These are phyloP conservation scores for Penicillium freii DNA, from an alignment of 2,329 filamentous ascomycete species.

Conservation along the genomic window DNA sequence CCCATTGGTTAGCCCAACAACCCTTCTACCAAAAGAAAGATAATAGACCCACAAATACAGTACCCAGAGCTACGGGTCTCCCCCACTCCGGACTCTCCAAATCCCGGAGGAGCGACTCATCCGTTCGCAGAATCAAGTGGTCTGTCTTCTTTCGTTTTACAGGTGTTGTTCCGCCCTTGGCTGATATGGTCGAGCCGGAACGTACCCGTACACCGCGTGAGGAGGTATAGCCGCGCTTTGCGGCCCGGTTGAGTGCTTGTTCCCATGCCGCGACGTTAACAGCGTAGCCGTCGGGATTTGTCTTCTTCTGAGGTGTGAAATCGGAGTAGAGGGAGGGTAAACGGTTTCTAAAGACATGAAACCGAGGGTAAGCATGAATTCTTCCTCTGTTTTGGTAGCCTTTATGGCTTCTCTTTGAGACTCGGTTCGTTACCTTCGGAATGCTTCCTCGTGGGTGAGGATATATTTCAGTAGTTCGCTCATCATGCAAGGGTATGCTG, in stretches of 20 bases:
- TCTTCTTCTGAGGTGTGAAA: slow-evolving; percentile 68
- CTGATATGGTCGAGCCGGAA: slow-evolving; percentile 11
- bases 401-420: neutral
- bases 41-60: slow-evolving; percentile 59
- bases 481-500: slow-evolving; percentile 26
- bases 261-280: slow-evolving; percentile 81
- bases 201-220: slow-evolving; percentile 30
- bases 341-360: slow-evolving; percentile 57
- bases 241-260: slow-evolving; percentile 67
- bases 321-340: slow-evolving; percentile 86
- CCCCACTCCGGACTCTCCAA: slow-evolving; percentile 78
- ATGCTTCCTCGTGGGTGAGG: slow-evolving; percentile 59
- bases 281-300: slow-evolving; percentile 80
- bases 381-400: neutral
- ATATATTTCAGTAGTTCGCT: slow-evolving; percentile 67
- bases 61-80: slow-evolving; percentile 73
- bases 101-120: slow-evolving; percentile 64
- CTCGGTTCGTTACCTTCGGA: slow-evolving; percentile 50
- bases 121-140: slow-evolving; percentile 52
- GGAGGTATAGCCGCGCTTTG: slow-evolving; percentile 61
- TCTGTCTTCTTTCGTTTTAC: slow-evolving; percentile 37
- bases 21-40: neutral
- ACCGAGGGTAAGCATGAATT: slow-evolving; percentile 1
- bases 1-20: neutral
- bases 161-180: neutral